These are phyloP conservation scores for Cucurbita pepo DNA, from an alignment of 306 rosid genomes.

Conservation along the genomic window DNA sequence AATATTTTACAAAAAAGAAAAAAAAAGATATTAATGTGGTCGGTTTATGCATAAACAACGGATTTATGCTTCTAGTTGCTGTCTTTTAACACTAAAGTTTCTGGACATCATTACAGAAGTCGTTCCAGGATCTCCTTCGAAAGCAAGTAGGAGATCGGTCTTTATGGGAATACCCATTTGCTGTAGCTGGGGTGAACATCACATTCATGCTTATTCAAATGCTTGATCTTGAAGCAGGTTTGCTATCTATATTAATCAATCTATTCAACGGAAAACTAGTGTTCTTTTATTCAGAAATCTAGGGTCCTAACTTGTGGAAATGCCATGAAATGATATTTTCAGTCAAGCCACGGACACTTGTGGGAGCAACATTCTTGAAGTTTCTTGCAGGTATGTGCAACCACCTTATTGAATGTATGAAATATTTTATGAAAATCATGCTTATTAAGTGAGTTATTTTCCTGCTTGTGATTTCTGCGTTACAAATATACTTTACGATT, in stretches of 20 bases:
- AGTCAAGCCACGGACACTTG: constrained; percentile 85
- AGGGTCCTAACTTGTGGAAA: not conserved
- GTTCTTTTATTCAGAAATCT: not conserved
- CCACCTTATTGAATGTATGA: not conserved
- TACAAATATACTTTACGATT: not conserved
- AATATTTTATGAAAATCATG: not conserved
- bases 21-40: not conserved
- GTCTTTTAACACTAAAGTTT: not conserved
- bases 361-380: constrained; percentile 84
- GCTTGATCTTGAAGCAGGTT: constrained; percentile 99
- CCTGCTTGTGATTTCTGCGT: not conserved
- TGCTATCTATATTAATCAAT: constrained; percentile 2
- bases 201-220: constrained; percentile 98
- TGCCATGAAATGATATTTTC: constrained; percentile 17
- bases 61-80: not conserved
- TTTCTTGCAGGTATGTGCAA: constrained; percentile 60
- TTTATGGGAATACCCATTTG: constrained; percentile 98
- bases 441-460: not conserved
- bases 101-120: constrained; percentile 42
- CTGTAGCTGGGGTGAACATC: constrained; percentile 98
- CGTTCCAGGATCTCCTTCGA: constrained; percentile 87
- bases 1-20: not conserved
- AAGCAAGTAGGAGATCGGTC: constrained; percentile 97
- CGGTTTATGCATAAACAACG: not conserved
- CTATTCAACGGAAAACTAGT: not conserved